A percentile compares a stretch with the other conserved stretches of the same genome.
Evolutionary conservation across 2,329 filamentous ascomycete species (phyloP).

Genomic region (Cladosporium oxysporum): DNA sequence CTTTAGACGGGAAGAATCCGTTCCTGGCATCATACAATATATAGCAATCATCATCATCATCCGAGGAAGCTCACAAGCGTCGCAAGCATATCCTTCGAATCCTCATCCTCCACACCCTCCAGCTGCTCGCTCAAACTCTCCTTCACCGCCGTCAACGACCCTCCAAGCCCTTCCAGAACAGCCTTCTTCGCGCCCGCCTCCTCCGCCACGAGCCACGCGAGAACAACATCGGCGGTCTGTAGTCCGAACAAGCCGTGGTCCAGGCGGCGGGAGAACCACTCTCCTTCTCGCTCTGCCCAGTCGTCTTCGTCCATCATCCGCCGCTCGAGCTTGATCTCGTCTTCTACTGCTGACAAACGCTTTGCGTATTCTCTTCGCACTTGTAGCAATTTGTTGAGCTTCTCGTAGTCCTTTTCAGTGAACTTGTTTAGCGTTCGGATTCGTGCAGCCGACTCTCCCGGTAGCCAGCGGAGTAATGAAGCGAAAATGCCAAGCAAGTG

Average conservation of each 20-base stretch:
- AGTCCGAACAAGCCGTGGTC: constrained; percentile 83
- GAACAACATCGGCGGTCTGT: constrained; percentile 78
- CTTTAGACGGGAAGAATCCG: neutral
- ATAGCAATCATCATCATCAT: neutral
- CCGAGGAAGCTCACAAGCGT: constrained; percentile 54
- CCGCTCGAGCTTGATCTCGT: constrained; percentile 62
- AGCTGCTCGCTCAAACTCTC: constrained; percentile 70
- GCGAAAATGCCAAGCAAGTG: constrained; percentile 85
- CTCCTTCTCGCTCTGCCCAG: constrained; percentile 62
- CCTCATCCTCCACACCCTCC: constrained; percentile 54
- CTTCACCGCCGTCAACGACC: constrained; percentile 64
- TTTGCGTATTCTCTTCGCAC: constrained; percentile 71
- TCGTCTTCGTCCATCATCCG: constrained; percentile 58
- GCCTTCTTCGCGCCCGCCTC: constrained; percentile 72
- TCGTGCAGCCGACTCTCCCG: constrained; percentile 72
- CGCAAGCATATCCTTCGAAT: constrained; percentile 64
- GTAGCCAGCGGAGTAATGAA: constrained; percentile 76
- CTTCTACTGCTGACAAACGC: constrained; percentile 63
- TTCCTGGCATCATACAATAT: neutral
- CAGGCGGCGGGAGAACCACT: constrained; percentile 73
- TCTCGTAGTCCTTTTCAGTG: constrained; percentile 90
- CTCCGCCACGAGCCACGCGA: constrained; percentile 91
- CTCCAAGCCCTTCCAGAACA: constrained; percentile 62
- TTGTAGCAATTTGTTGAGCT: constrained; percentile 70
- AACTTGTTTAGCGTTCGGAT: constrained; percentile 92